Evolutionary conservation across 768 basidiomycete genomes (phyloP).

Genomic region (Lactarius hengduanensis): DNA sequence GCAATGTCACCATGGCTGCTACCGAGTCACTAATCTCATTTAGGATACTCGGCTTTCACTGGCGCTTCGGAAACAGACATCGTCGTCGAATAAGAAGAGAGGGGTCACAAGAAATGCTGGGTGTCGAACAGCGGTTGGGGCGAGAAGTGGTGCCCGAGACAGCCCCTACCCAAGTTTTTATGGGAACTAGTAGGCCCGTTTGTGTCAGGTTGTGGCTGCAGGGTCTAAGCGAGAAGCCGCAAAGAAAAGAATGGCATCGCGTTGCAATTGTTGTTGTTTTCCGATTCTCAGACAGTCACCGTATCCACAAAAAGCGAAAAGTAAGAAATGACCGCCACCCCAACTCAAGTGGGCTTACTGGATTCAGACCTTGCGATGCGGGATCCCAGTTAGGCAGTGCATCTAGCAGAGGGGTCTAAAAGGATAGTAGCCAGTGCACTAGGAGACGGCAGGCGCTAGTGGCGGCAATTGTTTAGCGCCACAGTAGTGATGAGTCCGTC

Average conservation of each 20-base stretch:
- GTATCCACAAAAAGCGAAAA: background rate
- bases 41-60: background rate
- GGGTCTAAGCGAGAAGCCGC: background rate
- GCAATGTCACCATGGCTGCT: background rate
- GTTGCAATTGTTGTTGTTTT: background rate
- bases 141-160: background rate
- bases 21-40: slow-evolving; percentile 6
- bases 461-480: no score
- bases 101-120: background rate
- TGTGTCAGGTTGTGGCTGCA: background rate
- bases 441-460: no score
- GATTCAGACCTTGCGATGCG: no score
- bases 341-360: no score
- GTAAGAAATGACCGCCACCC: no score
- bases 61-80: slow-evolving; percentile 3
- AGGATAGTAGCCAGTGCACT: no score
- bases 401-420: no score
- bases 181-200: background rate
- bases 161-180: background rate
- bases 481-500: background rate
- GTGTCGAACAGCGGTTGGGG: background rate
- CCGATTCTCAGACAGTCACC: background rate
- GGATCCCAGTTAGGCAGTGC: no score
- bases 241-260: background rate
- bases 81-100: background rate